A percentile compares a stretch with the other conserved stretches of the same genome.
These are phyloP conservation scores for Eragrostis curvula DNA, from an alignment of 176 grass and related monocot genomes.

Conservation along the genomic window DNA sequence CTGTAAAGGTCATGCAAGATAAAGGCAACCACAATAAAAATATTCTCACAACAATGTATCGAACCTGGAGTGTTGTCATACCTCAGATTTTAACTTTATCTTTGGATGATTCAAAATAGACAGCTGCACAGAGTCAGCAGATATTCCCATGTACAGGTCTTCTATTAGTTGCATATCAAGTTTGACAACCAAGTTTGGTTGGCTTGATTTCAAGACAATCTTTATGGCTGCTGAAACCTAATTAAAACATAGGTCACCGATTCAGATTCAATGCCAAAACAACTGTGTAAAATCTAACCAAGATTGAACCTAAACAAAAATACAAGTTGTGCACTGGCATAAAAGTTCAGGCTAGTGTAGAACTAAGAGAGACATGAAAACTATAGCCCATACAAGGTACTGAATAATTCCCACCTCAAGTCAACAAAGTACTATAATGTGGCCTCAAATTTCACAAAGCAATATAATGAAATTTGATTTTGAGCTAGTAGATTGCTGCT, in stretches of 20 bases:
- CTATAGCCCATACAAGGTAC: neutral
- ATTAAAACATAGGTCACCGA: constrained; percentile 23
- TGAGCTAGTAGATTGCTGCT: neutral
- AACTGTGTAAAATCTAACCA: neutral
- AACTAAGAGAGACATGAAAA: constrained; percentile 15
- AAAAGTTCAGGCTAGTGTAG: neutral
- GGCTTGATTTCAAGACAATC: constrained; percentile 68
- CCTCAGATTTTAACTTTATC: constrained; percentile 91
- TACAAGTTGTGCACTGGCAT: constrained; percentile 1
- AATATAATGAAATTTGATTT: constrained; percentile 9
- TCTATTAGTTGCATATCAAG: constrained; percentile 83
- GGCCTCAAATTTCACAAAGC: neutral
- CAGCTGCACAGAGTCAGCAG: constrained; percentile 65
- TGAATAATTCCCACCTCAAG: constrained; percentile 25
- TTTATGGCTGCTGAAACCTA: constrained; percentile 67
- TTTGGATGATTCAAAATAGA: constrained; percentile 93
- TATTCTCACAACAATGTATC: neutral
- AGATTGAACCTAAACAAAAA: constrained; percentile 26
- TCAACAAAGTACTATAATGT: neutral
- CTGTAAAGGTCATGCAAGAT: constrained; percentile 43
- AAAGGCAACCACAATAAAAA: constrained; percentile 19
- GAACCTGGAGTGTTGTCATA: constrained; percentile 42
- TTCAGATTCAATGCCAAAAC: constrained; percentile 19
- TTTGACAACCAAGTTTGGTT: constrained; percentile 70
- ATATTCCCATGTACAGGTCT: constrained; percentile 63